Conservation (phyloP, 192 early-diverging fungal genomes). For the Backusella australiensis region DNA sequence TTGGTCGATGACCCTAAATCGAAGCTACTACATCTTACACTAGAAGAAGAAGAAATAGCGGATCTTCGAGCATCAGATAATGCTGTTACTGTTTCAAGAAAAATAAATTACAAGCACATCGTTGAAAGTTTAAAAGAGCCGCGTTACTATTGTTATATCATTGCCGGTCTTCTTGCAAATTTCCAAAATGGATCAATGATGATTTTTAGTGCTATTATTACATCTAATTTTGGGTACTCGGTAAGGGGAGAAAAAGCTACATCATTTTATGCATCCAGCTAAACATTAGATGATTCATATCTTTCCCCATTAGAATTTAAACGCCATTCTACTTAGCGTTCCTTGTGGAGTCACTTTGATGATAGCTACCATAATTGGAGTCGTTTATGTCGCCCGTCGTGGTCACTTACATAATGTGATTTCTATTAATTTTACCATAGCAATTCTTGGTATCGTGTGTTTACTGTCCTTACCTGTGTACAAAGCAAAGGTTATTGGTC, state of each 20-base stretch:
- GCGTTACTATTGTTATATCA: constrained; percentile 14
- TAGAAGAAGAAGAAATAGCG: neutral
- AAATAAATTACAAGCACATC: constrained; percentile 22
- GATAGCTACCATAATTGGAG: neutral
- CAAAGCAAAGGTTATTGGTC: constrained; percentile 16
- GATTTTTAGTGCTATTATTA: constrained; percentile 16
- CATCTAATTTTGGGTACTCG: constrained; percentile 15
- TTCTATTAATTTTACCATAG: neutral
- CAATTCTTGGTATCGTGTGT: constrained; percentile 18
- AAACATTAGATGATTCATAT: neutral
- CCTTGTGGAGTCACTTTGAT: constrained; percentile 1
- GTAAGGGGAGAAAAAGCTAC: constrained; percentile 3
- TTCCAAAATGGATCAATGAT: constrained; percentile 25
- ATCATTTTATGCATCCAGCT: neutral
- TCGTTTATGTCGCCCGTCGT: neutral
- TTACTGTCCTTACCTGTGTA: constrained; percentile 6
- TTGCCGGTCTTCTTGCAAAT: constrained; percentile 3
- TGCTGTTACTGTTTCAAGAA: constrained; percentile 15
- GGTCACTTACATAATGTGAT: constrained; percentile 3
- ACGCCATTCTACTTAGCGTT: constrained; percentile 21
- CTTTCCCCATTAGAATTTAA: constrained; percentile 8
- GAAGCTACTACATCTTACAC: neutral
- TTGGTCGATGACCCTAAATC: constrained; percentile 19
- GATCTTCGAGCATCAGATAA: constrained; percentile 15
- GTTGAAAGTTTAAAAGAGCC: constrained; percentile 19